Evolutionary conservation across 345 rosid genomes (phyloP), one percentile per base, ranked within the genome.

Genomic region (Aquilaria yunnanensis): DNA sequence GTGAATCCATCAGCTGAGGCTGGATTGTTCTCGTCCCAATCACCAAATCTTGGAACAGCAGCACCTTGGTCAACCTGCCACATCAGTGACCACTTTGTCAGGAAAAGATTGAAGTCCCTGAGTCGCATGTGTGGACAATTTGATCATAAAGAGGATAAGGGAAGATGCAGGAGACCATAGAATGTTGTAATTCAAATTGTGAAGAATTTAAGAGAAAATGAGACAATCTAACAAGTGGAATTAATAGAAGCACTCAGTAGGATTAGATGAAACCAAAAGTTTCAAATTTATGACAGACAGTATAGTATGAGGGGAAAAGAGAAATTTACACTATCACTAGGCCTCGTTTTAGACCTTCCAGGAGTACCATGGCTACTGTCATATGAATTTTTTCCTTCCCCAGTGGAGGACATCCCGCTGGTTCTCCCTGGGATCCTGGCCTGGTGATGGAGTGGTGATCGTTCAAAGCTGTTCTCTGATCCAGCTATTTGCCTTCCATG

Each of bases 41-140:
- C 96, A 0, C 98, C 98, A 33, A 92, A 92, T 65, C 80, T 92
- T 2, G 98, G 96, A 61, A 92, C 96, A 65, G 87, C 92, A 29
- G 96, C 85, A 29, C 87, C 85, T 67, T 67, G 70, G 1, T 86
- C 94, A 11, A 85, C 84, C 97, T 88, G 68, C 41, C 41, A 31
- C 48, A 74, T 29, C 56, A 67, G 49, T 31, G 68, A 52, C 13
- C 60, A 51, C 13, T 59, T 3, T 12, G 31, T 68, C 62, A 65
- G 56, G 41, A 69, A 56, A 14, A 65, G 53, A 23, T 23, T 23
- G 23, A 23, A 23, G 23, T 23, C 23, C 23, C 23, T 23, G 23
- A 23, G 23, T 23, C 23, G 23, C 23, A 23, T 23, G 23, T 23
- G 23, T 23, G 23, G 0, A 23, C 23, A 23, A 23, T 23, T 23